phyloP scores from a whole-genome alignment of 768 basidiomycete species.

The Tricholoma flavovirens region DNA sequence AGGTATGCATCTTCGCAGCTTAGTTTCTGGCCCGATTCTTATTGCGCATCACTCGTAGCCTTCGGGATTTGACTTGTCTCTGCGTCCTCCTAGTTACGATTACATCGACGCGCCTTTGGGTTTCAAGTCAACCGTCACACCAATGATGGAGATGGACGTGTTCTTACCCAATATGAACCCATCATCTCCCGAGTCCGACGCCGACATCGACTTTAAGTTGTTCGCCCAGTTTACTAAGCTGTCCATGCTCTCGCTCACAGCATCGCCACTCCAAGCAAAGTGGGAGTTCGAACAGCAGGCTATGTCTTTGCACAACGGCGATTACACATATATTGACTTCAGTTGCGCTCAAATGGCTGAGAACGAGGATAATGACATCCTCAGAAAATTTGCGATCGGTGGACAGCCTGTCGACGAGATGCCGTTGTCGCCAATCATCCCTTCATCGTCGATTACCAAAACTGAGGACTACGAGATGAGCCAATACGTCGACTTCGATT shows the following conservation, averaged over 20 bases:
- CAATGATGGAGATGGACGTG: neutral
- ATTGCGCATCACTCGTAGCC: neutral
- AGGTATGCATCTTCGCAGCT: conserved; percentile 7
- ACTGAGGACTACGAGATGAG: conserved; percentile 9
- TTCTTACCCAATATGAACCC: conserved; percentile 4
- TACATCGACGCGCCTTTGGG: conserved; percentile 12
- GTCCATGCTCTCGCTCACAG: neutral
- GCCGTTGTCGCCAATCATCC: neutral
- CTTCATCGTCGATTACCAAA: neutral
- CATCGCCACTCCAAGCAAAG: neutral
- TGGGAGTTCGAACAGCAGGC: conserved; percentile 1
- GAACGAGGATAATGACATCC: neutral
- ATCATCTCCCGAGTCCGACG: neutral
- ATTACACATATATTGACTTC: neutral
- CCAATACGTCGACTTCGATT: conserved; percentile 10
- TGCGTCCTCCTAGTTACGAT: conserved; percentile 16
- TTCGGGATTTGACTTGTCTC: neutral
- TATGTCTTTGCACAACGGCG: conserved; percentile 1
- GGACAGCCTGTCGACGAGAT: neutral
- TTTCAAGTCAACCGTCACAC: conserved; percentile 3
- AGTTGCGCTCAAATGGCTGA: neutral
- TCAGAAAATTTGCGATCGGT: neutral
- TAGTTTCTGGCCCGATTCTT: neutral
- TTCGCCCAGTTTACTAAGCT: neutral
- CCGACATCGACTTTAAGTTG: conserved; percentile 1